Conservation (phyloP, 177 flowering plant species). For the Vitis hybrid region DNA sequence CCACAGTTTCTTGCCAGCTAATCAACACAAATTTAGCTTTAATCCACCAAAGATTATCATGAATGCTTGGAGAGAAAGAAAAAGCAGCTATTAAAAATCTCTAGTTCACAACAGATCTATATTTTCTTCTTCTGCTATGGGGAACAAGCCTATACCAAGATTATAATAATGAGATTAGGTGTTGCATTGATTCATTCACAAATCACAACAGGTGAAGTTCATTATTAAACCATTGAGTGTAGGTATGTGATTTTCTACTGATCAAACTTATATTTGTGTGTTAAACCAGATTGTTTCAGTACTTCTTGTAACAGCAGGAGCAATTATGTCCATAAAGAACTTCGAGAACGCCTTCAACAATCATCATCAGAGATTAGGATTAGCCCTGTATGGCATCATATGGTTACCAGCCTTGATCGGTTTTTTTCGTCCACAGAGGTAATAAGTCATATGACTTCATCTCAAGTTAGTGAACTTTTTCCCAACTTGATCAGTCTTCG, state of each 20-base stretch:
- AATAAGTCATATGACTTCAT: constrained; percentile 9
- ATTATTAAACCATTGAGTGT: too few relatives aligned
- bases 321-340: constrained; percentile 67
- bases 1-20: constrained; percentile 4
- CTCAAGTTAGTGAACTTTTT: neutral
- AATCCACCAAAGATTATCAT: constrained; percentile 14
- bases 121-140: neutral
- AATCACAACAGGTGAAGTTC: neutral
- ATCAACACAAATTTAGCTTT: neutral
- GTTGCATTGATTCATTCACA: constrained; percentile 8
- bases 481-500: neutral
- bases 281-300: constrained; percentile 51
- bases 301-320: constrained; percentile 64
- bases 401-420: constrained; percentile 68
- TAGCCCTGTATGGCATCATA: constrained; percentile 58
- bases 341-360: constrained; percentile 72
- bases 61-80: constrained; percentile 35
- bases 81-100: neutral
- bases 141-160: neutral
- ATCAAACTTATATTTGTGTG: neutral
- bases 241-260: too few relatives aligned
- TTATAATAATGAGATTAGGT: constrained; percentile 14
- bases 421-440: constrained; percentile 67
- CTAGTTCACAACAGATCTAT: neutral
- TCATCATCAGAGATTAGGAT: constrained; percentile 67